These are phyloP conservation scores for Apiotrichum brassicae DNA, from an alignment of 1,284 basidiomycete genomes.

Conservation along the genomic window DNA sequence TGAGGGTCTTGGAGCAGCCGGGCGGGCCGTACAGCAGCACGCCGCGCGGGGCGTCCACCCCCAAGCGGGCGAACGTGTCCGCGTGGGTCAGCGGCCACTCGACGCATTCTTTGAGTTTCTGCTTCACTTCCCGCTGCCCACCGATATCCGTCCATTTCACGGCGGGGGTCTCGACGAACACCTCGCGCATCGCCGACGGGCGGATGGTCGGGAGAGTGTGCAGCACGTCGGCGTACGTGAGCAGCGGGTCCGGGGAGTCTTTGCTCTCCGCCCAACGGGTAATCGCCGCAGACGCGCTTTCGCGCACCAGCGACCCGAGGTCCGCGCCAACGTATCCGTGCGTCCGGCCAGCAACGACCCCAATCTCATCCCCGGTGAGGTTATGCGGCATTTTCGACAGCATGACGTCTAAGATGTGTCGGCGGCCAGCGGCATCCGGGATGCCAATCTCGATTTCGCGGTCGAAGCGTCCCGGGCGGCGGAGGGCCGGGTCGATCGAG, in stretches of 20 bases:
- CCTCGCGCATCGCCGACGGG: slow-evolving; percentile 88
- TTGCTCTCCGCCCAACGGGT: slow-evolving; percentile 57
- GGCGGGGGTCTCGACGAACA: slow-evolving; percentile 79
- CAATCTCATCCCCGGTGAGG: slow-evolving; percentile 59
- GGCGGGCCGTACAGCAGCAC: slow-evolving; percentile 94
- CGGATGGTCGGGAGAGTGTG: slow-evolving; percentile 70
- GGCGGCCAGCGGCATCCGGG: slow-evolving; percentile 75
- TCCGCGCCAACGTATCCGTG: slow-evolving; percentile 99
- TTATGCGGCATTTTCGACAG: slow-evolving; percentile 72
- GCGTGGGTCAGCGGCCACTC: slow-evolving; percentile 92
- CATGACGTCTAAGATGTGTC: slow-evolving; percentile 75
- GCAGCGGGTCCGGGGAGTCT: slow-evolving; percentile 38
- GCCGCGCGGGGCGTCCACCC: slow-evolving; percentile 81
- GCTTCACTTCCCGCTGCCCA: slow-evolving; percentile 71
- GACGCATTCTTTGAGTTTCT: slow-evolving; percentile 76
- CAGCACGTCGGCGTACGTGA: slow-evolving; percentile 62
- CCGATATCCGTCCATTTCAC: slow-evolving; percentile 85
- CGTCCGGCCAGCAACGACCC: slow-evolving; percentile 65
- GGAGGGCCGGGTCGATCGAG: slow-evolving; percentile 89
- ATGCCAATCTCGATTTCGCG: slow-evolving; percentile 96
- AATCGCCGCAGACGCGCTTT: slow-evolving; percentile 86
- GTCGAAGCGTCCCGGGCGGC: slow-evolving; percentile 92
- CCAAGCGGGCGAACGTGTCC: slow-evolving; percentile 76
- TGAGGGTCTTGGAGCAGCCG: slow-evolving; percentile 93
- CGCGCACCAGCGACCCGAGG: slow-evolving; percentile 81